Percentiles rank a stretch among this genome's conserved stretches.
Conservation (phyloP, 2,329 filamentous ascomycete species). For the Penicillium sp. region DNA sequence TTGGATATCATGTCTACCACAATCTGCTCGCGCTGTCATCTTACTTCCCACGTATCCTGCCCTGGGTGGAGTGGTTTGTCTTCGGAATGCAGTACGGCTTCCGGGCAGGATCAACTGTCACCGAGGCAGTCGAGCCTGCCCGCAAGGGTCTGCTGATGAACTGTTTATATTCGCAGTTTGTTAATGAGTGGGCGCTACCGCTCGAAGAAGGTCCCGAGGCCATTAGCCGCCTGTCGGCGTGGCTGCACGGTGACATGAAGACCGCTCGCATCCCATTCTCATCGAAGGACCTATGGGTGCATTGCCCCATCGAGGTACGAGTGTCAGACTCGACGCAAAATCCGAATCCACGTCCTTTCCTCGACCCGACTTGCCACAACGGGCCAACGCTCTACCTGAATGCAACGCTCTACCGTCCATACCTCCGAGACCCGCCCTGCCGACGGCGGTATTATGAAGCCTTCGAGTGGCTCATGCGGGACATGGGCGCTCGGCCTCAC, state of each 20-base stretch:
- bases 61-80: constrained; percentile 93
- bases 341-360: constrained; percentile 60
- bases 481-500: constrained; percentile 79
- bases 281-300: constrained; percentile 78
- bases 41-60: constrained; percentile 76
- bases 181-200: constrained; percentile 97
- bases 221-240: constrained; percentile 78
- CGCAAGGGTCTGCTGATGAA: constrained; percentile 88
- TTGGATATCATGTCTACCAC: constrained; percentile 92
- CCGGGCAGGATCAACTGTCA: constrained; percentile 64
- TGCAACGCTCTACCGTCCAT: constrained; percentile 85
- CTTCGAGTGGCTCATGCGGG: constrained; percentile 89
- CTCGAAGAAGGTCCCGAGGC: constrained; percentile 85
- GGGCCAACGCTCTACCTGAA: constrained; percentile 86
- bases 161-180: constrained; percentile 96
- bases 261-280: constrained; percentile 77
- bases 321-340: constrained; percentile 70
- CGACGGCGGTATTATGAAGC: constrained; percentile 79
- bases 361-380: constrained; percentile 72
- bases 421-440: constrained; percentile 76
- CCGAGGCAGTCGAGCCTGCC: constrained; percentile 77
- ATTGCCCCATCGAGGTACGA: constrained; percentile 91
- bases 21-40: constrained; percentile 82
- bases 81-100: constrained; percentile 99
- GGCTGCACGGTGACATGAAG: constrained; percentile 77